phyloP scores from a whole-genome alignment of 768 basidiomycete genomes.

The Hypholoma sublateritium region DNA sequence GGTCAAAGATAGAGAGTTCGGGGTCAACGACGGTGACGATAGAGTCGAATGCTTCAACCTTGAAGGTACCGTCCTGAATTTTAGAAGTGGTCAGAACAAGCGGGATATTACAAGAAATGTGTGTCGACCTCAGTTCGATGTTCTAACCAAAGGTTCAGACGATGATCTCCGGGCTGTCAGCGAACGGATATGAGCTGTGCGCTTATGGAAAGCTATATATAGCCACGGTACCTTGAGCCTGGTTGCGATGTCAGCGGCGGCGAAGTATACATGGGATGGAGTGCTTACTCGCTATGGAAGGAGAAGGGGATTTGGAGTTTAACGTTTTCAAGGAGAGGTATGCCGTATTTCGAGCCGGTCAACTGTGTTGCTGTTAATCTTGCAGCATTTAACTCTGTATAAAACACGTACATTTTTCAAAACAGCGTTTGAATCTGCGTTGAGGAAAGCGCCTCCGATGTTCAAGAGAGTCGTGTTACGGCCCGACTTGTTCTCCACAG shows the following conservation, averaged over 20 bases:
- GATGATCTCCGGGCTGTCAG: slow-evolving; percentile 69
- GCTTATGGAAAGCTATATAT: not conserved
- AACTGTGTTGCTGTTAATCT: slow-evolving; percentile 39
- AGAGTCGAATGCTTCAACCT: slow-evolving; percentile 71
- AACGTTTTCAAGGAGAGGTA: slow-evolving; percentile 52
- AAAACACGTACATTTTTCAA: slow-evolving; percentile 65
- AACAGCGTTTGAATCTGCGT: slow-evolving; percentile 60
- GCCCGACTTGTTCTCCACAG: slow-evolving; percentile 75
- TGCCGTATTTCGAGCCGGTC: slow-evolving; percentile 51
- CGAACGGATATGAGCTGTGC: not conserved
- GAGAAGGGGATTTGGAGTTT: slow-evolving; percentile 68
- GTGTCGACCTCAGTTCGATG: slow-evolving; percentile 58
- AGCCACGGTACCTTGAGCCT: slow-evolving; percentile 60
- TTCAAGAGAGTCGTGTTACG: slow-evolving; percentile 67
- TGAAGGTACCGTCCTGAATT: slow-evolving; percentile 55
- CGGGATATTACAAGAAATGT: not conserved
- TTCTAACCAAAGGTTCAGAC: slow-evolving; percentile 76
- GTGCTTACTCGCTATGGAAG: slow-evolving; percentile 81
- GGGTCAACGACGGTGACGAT: slow-evolving; percentile 82
- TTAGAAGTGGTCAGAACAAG: not conserved
- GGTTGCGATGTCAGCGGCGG: slow-evolving; percentile 14
- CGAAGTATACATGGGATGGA: not conserved
- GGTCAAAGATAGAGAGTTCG: slow-evolving; percentile 72
- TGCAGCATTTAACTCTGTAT: not conserved
- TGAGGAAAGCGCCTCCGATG: slow-evolving; percentile 66